These are phyloP conservation scores for Acanthamoeba lenticulata DNA, from an alignment of 208 protist genomes.

Conservation along the genomic window DNA sequence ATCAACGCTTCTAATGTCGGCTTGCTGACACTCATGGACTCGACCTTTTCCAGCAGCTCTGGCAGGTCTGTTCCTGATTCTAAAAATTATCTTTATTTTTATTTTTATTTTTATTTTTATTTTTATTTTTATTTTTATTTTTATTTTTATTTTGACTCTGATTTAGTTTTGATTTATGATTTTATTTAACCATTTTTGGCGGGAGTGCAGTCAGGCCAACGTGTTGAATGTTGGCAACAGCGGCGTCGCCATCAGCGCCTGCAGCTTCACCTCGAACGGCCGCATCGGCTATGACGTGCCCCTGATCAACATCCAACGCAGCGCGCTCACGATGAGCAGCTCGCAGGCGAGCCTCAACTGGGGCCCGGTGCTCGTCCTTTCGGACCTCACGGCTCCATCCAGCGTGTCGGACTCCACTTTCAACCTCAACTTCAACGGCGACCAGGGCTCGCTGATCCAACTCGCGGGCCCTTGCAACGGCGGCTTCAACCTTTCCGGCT, in stretches of 20 bases:
- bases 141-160: too few species aligned
- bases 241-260: background rate
- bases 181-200: too few species aligned
- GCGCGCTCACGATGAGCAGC: background rate
- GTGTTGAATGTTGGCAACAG: background rate
- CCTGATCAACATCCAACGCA: background rate
- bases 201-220: background rate
- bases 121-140: too few species aligned
- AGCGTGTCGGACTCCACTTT: background rate
- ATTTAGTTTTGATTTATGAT: too few species aligned
- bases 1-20: background rate
- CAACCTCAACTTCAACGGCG: background rate
- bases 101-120: too few species aligned
- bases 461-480: background rate
- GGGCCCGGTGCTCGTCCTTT: background rate
- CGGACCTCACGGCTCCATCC: background rate
- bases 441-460: background rate
- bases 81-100: too few species aligned
- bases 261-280: background rate
- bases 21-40: background rate
- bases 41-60: background rate
- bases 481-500: background rate
- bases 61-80: too few species aligned
- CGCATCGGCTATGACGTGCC: background rate
- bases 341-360: background rate